A percentile compares a stretch with the other conserved stretches of the same genome.
Conservation (phyloP, 2,329 filamentous ascomycete genomes). For the Chalaropsis thielavioides region DNA sequence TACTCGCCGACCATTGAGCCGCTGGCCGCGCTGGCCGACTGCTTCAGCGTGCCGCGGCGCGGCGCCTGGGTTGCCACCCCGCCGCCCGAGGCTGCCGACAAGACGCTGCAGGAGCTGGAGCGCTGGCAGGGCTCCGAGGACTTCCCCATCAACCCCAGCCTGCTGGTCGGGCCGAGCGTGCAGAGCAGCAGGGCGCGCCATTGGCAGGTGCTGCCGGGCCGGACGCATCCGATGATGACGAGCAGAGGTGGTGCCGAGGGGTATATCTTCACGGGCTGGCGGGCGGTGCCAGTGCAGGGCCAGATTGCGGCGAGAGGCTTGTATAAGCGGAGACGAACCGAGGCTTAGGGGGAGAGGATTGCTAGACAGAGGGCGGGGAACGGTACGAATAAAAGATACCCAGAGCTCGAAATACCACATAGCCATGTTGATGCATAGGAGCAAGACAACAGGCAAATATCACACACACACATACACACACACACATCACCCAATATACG, state of each 20-base stretch:
- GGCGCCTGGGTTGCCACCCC: slow-evolving; percentile 53
- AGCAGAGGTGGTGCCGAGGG: slow-evolving; percentile 75
- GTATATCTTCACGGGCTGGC: slow-evolving; percentile 72
- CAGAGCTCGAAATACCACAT: slow-evolving; percentile 3
- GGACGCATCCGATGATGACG: slow-evolving; percentile 93
- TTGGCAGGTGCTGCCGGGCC: slow-evolving; percentile 83
- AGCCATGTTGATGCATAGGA: neutral
- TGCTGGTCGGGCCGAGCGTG: slow-evolving; percentile 63
- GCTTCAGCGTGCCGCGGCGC: slow-evolving; percentile 66
- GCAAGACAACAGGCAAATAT: neutral
- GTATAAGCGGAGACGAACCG: slow-evolving; percentile 54
- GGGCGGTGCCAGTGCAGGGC: slow-evolving; percentile 65
- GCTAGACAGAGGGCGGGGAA: neutral
- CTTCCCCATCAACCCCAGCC: slow-evolving; percentile 75
- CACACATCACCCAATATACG: neutral
- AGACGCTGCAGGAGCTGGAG: slow-evolving; percentile 36
- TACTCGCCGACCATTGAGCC: slow-evolving; percentile 74
- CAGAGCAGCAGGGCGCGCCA: slow-evolving; percentile 65
- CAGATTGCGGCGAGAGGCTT: slow-evolving; percentile 72
- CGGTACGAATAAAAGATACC: neutral
- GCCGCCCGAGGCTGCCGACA: slow-evolving; percentile 32
- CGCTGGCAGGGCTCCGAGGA: slow-evolving; percentile 50
- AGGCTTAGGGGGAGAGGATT: slow-evolving; percentile 20
- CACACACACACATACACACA: neutral
- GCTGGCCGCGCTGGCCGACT: slow-evolving; percentile 61